Evolutionary conservation across 176 grass and related monocot species (phyloP).

Genomic region (Cocos nucifera): DNA sequence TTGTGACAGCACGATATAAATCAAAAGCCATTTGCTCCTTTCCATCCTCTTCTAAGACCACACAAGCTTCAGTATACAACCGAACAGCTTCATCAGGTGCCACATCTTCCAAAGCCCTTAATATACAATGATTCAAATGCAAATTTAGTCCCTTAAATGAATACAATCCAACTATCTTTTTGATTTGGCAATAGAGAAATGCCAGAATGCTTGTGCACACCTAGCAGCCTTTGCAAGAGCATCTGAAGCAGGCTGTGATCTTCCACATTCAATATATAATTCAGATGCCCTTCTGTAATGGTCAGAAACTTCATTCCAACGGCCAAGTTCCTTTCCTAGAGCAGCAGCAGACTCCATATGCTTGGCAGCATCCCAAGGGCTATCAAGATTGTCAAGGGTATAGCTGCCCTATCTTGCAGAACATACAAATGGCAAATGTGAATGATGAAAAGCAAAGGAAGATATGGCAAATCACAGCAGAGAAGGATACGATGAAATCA

Average conservation of each 20-base stretch:
- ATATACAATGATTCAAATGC: slow-evolving; percentile 18
- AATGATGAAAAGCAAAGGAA: slow-evolving; percentile 12
- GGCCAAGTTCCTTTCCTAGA: slow-evolving; percentile 80
- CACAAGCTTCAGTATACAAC: slow-evolving; percentile 77
- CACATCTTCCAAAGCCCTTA: slow-evolving; percentile 84
- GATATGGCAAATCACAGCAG: background rate
- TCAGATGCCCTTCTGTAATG: slow-evolving; percentile 84
- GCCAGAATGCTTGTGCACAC: slow-evolving; percentile 13
- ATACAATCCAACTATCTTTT: no score
- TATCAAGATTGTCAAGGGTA: slow-evolving; percentile 46
- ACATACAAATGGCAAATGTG: slow-evolving; percentile 13
- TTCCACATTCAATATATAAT: slow-evolving; percentile 82
- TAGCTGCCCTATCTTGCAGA: slow-evolving; percentile 8
- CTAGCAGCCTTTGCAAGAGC: slow-evolving; percentile 90
- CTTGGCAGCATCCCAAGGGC: slow-evolving; percentile 98
- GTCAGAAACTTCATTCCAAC: slow-evolving; percentile 83
- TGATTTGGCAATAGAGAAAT: no score
- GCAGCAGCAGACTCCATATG: slow-evolving; percentile 94
- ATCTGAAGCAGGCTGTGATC: slow-evolving; percentile 94
- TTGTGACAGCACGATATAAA: slow-evolving; percentile 64
- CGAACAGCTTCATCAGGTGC: slow-evolving; percentile 71
- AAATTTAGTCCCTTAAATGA: background rate
- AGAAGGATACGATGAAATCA: slow-evolving; percentile 86
- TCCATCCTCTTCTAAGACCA: slow-evolving; percentile 84
- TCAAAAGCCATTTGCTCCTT: slow-evolving; percentile 99